A percentile compares a stretch with the other conserved stretches of the same genome.
These are phyloP conservation scores for Colletotrichum liaoningense DNA, from an alignment of 2,329 filamentous ascomycete species.

Conservation along the genomic window DNA sequence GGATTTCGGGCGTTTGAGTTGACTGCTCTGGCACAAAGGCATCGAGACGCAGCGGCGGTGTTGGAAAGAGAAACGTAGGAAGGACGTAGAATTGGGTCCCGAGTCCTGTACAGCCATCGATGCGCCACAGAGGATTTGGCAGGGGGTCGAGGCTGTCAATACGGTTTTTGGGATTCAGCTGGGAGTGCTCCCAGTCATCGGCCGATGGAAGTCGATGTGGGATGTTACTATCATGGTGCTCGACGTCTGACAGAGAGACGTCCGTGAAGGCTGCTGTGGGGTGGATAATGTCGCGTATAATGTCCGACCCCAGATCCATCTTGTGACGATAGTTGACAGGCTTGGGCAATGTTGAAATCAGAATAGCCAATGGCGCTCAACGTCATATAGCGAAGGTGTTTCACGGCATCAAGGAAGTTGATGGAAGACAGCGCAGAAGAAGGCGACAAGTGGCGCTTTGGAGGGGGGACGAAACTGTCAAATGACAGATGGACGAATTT, in stretches of 20 bases:
- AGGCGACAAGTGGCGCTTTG: conserved; percentile 15
- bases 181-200: conserved; percentile 58
- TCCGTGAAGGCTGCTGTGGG: conserved; percentile 64
- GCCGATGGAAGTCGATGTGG: conserved; percentile 1
- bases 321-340: conserved; percentile 6
- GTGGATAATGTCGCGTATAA: conserved; percentile 67
- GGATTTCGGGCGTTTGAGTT: conserved; percentile 52
- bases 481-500: not conserved
- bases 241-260: not conserved
- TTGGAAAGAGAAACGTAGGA: conserved; percentile 60
- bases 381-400: conserved; percentile 21
- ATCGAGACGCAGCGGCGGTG: conserved; percentile 66
- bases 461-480: conserved; percentile 11
- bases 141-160: conserved; percentile 65
- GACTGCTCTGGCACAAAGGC: conserved; percentile 66
- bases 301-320: conserved; percentile 66
- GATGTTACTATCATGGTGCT: not conserved
- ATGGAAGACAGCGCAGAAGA: conserved; percentile 4
- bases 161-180: conserved; percentile 70
- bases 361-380: conserved; percentile 16
- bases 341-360: conserved; percentile 28
- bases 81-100: conserved; percentile 69
- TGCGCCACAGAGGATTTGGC: conserved; percentile 61
- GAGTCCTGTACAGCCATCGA: conserved; percentile 68
- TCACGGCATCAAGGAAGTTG: conserved; percentile 17